phyloP scores from a whole-genome alignment of 2,329 filamentous ascomycete genomes.

The Exophiala spinifera region DNA sequence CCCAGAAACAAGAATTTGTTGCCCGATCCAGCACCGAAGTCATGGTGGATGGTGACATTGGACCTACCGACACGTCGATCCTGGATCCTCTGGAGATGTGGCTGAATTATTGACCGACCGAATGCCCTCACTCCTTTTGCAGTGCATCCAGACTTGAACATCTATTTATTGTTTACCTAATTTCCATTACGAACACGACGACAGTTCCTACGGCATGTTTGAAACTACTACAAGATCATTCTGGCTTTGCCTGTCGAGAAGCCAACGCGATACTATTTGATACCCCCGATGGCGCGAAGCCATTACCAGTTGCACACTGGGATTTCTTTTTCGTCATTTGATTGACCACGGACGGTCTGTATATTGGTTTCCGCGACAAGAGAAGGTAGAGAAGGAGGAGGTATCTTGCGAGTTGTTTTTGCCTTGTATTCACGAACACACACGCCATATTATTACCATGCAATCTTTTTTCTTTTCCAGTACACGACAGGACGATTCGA shows the following conservation, averaged over 20 bases:
- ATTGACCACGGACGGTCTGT: background rate
- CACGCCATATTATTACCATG: background rate
- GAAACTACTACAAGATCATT: background rate
- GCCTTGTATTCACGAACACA: background rate
- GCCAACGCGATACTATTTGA: conserved; percentile 11
- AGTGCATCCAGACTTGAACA: conserved; percentile 12
- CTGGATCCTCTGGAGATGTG: conserved; percentile 30
- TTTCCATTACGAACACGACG: conserved; percentile 23
- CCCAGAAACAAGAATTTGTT: conserved; percentile 24
- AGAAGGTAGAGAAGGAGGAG: background rate
- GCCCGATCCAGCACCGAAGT: conserved; percentile 13
- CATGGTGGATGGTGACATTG: conserved; percentile 26
- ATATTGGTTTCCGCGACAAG: background rate
- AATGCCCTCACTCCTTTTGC: background rate
- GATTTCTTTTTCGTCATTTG: conserved; percentile 1
- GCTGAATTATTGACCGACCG: conserved; percentile 27
- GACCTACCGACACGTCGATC: conserved; percentile 16
- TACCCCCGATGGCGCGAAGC: conserved; percentile 19
- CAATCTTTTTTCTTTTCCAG: conserved; percentile 7
- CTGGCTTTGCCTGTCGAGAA: background rate
- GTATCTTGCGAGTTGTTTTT: background rate
- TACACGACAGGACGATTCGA: conserved; percentile 18
- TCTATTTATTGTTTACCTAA: conserved; percentile 3
- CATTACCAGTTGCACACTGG: background rate
- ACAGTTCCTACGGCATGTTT: conserved; percentile 15